A percentile compares a stretch with the other conserved stretches of the same genome.
phyloP scores from a whole-genome alignment of 306 rosid genomes.

The Mucuna pruriens region DNA sequence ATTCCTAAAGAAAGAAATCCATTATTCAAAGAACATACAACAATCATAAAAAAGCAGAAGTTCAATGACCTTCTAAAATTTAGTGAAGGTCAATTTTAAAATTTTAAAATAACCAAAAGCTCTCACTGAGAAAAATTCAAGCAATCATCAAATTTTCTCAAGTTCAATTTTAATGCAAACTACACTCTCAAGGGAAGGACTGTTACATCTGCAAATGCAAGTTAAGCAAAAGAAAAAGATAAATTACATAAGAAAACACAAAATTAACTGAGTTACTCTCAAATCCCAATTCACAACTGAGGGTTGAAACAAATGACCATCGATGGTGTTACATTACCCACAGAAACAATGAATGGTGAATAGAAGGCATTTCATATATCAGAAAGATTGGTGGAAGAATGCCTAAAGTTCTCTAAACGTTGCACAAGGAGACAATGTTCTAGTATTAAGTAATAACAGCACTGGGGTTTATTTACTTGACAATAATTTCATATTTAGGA shows the following conservation, averaged over 20 bases:
- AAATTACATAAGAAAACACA: background rate
- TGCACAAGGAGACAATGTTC: constrained; percentile 4
- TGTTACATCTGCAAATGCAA: constrained; percentile 6
- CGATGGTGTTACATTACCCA: background rate
- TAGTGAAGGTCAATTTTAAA: constrained; percentile 1
- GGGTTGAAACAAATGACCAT: constrained; percentile 12
- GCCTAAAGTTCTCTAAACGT: constrained; percentile 1
- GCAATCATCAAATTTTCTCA: background rate
- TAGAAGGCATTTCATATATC: constrained; percentile 12
- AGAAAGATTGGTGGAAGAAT: constrained; percentile 8
- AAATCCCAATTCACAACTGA: constrained; percentile 12
- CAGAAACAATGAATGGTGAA: background rate
- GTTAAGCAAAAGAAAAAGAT: constrained; percentile 1
- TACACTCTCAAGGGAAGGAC: background rate
- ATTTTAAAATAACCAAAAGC: constrained; percentile 2
- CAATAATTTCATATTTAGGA: constrained; percentile 26
- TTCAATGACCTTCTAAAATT: constrained; percentile 32
- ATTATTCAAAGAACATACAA: constrained; percentile 34
- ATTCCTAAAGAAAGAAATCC: constrained; percentile 65
- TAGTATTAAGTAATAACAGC: background rate
- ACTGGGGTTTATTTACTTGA: constrained; percentile 8
- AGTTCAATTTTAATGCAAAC: constrained; percentile 5
- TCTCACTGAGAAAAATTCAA: constrained; percentile 13
- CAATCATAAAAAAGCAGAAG: constrained; percentile 21
- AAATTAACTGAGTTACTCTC: background rate